A percentile compares a stretch with the other conserved stretches of the same genome.
Conservation (phyloP, 1,284 basidiomycete species). For the Ganoderma sinense region DNA sequence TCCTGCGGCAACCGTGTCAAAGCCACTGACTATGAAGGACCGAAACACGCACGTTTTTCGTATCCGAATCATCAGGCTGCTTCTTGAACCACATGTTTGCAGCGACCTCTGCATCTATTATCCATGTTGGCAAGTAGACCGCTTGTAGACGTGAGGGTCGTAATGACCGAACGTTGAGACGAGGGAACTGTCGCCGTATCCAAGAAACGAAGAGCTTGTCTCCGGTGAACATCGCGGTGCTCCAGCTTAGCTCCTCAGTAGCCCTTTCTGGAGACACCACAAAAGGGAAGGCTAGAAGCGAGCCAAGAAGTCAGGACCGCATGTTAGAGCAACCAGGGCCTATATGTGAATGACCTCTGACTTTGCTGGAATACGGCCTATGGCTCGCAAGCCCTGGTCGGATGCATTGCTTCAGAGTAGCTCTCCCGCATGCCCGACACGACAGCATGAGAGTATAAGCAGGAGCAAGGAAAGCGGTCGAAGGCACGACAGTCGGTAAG, state of each 20-base stretch:
- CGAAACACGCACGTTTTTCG: constrained; percentile 19
- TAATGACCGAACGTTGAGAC: constrained; percentile 35
- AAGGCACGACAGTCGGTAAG: background rate
- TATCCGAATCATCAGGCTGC: constrained; percentile 15
- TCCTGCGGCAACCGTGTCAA: constrained; percentile 17
- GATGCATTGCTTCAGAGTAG: background rate
- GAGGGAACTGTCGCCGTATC: constrained; percentile 40
- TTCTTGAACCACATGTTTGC: constrained; percentile 37
- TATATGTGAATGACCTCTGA: constrained; percentile 46
- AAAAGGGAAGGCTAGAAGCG: constrained; percentile 47
- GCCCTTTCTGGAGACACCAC: constrained; percentile 44
- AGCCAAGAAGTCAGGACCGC: constrained; percentile 4
- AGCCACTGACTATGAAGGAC: background rate
- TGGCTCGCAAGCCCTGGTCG: background rate
- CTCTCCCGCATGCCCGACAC: background rate
- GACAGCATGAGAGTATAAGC: constrained; percentile 17
- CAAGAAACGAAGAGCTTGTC: constrained; percentile 14
- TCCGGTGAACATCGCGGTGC: constrained; percentile 33
- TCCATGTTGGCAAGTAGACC: constrained; percentile 69
- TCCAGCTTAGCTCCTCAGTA: constrained; percentile 36
- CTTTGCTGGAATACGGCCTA: constrained; percentile 47
- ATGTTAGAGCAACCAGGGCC: background rate
- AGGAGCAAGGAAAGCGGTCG: background rate
- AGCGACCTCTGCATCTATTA: constrained; percentile 60
- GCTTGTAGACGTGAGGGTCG: constrained; percentile 47